phyloP scores from a whole-genome alignment of 2,329 filamentous ascomycete species.

The Ilyonectria sp. region DNA sequence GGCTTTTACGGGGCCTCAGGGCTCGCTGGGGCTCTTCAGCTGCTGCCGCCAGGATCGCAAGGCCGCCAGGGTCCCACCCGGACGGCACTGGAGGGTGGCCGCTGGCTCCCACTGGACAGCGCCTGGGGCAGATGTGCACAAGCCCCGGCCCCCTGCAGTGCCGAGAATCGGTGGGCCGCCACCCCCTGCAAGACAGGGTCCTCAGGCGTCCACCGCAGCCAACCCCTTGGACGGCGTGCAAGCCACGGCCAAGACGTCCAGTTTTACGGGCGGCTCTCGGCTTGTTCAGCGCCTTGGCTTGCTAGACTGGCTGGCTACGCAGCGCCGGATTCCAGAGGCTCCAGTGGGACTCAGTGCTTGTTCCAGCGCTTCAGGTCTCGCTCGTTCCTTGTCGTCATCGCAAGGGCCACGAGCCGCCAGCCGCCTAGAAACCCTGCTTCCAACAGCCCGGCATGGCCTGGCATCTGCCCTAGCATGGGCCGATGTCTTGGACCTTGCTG shows the following conservation, averaged over 20 bases:
- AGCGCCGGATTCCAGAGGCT: neutral
- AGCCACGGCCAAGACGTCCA: conserved; percentile 18
- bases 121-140: neutral
- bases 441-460: neutral
- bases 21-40: neutral
- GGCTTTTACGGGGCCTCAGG: no score
- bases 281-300: conserved; percentile 16
- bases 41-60: conserved; percentile 15
- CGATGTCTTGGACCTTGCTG: neutral
- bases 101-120: conserved; percentile 2
- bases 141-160: conserved; percentile 9
- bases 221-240: conserved; percentile 5
- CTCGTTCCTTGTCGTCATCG: neutral
- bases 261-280: conserved; percentile 22
- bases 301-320: neutral
- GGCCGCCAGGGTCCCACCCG: conserved; percentile 17
- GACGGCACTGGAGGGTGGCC: conserved; percentile 21
- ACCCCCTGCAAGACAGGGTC: conserved; percentile 3
- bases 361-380: neutral
- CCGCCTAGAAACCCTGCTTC: neutral
- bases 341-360: conserved; percentile 10
- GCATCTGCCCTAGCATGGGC: neutral
- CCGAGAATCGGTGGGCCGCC: conserved; percentile 9
- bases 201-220: conserved; percentile 7
- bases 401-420: neutral